Percentiles rank a stretch among this genome's conserved stretches.
These are phyloP conservation scores for Phytophthora sojae DNA, from an alignment of 352 stramenopile genomes.

Conservation along the genomic window DNA sequence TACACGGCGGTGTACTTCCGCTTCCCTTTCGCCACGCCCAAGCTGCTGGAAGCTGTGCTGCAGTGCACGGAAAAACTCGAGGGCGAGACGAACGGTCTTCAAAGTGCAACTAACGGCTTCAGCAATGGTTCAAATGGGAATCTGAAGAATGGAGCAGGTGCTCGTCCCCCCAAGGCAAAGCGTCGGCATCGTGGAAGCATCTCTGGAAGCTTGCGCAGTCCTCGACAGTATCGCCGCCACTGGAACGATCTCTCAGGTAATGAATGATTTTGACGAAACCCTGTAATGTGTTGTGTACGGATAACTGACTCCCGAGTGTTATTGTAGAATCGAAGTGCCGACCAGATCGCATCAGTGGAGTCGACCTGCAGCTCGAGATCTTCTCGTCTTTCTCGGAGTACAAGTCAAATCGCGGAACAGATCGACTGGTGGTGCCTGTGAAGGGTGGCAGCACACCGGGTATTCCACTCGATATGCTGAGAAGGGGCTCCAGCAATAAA, in stretches of 20 bases:
- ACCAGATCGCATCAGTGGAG: conserved; percentile 51
- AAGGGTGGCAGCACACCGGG: conserved; percentile 31
- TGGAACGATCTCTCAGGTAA: conserved; percentile 70
- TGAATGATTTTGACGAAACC: not conserved
- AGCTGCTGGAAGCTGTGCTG: conserved; percentile 61
- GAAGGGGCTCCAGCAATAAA: conserved; percentile 40
- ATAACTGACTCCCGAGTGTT: conserved; percentile 3
- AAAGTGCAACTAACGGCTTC: conserved; percentile 11
- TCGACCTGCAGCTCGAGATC: conserved; percentile 56
- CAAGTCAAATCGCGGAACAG: conserved; percentile 52
- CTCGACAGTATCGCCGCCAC: conserved; percentile 54
- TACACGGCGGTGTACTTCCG: conserved; percentile 76
- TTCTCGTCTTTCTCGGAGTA: conserved; percentile 59
- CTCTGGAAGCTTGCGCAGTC: conserved; percentile 54
- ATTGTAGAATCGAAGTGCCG: conserved; percentile 42
- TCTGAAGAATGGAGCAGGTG: conserved; percentile 15
- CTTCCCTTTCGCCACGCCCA: conserved; percentile 56
- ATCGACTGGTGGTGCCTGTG: conserved; percentile 41
- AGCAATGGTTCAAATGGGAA: conserved; percentile 21
- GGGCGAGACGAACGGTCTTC: conserved; percentile 13
- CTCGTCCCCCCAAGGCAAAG: conserved; percentile 26
- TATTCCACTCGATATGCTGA: conserved; percentile 55
- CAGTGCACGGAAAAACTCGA: conserved; percentile 69
- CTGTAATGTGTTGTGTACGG: not conserved
- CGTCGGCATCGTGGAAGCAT: conserved; percentile 27